A percentile compares a stretch with the other conserved stretches of the same genome.
Conservation (phyloP, 2,329 filamentous ascomycete genomes). For the Apiospora aurea region DNA sequence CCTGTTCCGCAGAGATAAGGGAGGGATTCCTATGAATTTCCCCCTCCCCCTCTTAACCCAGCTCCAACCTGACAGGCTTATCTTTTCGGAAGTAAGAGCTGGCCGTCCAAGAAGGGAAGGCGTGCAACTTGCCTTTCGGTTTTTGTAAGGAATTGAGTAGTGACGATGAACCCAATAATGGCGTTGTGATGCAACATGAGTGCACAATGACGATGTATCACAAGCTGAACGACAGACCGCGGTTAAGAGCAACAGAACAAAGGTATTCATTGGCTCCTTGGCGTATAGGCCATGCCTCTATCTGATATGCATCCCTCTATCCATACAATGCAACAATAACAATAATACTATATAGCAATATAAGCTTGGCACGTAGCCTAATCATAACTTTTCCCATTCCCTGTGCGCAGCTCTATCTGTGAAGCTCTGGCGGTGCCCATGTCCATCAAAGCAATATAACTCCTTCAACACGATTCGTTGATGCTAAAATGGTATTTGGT, state of each 20-base stretch:
- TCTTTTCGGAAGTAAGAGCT: not conserved
- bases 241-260: not conserved
- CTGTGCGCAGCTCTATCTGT: constrained; percentile 18
- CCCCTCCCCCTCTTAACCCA: not conserved
- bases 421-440: constrained; percentile 8
- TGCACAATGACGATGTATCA: constrained; percentile 10
- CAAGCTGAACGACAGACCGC: too few species aligned
- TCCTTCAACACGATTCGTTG: constrained; percentile 17
- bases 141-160: not conserved
- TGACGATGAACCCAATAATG: constrained; percentile 1
- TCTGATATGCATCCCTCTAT: not conserved
- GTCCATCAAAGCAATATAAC: constrained; percentile 18
- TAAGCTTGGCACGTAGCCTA: constrained; percentile 2
- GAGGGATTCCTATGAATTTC: too few species aligned
- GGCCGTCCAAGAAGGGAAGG: constrained; percentile 1
- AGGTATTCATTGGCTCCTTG: not conserved
- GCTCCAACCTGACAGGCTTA: not conserved
- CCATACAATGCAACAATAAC: constrained; percentile 11
- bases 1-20: not conserved
- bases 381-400: constrained; percentile 19
- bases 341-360: constrained; percentile 14
- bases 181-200: not conserved
- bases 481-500: constrained; percentile 21
- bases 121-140: not conserved
- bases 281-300: not conserved